Conservation (phyloP, 2,329 filamentous ascomycete genomes). For the Aspergillus puulaauensis region DNA sequence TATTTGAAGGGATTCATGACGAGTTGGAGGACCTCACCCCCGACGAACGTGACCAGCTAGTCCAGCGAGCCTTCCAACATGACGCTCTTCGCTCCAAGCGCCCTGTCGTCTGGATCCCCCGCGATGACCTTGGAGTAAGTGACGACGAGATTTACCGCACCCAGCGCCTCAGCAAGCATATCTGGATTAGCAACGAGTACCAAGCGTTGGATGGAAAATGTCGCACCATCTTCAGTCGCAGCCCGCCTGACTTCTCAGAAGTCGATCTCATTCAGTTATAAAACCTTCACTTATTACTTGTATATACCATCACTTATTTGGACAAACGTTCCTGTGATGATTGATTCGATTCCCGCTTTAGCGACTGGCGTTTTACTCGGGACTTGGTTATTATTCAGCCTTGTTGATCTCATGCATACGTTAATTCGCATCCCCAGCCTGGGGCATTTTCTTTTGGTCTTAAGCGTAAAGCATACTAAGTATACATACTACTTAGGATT, state of each 20-base stretch:
- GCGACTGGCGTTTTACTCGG: conserved; percentile 2
- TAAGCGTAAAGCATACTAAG: neutral
- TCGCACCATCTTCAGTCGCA: conserved; percentile 77
- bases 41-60: conserved; percentile 80
- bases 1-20: conserved; percentile 85
- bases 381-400: neutral
- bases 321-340: conserved; percentile 1
- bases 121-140: conserved; percentile 84
- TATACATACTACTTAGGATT: neutral
- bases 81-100: conserved; percentile 78
- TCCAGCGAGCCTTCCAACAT: conserved; percentile 87
- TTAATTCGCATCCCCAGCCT: neutral
- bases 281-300: neutral
- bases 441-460: neutral
- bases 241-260: conserved; percentile 87
- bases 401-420: neutral
- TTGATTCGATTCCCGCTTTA: neutral
- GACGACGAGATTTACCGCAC: conserved; percentile 87
- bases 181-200: conserved; percentile 94
- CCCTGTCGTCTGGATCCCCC: conserved; percentile 90
- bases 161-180: conserved; percentile 68
- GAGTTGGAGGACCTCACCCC: conserved; percentile 93
- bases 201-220: conserved; percentile 82
- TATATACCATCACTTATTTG: neutral
- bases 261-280: conserved; percentile 80